phyloP scores from a whole-genome alignment of 352 stramenopile species.

The Pythium chondricola region DNA sequence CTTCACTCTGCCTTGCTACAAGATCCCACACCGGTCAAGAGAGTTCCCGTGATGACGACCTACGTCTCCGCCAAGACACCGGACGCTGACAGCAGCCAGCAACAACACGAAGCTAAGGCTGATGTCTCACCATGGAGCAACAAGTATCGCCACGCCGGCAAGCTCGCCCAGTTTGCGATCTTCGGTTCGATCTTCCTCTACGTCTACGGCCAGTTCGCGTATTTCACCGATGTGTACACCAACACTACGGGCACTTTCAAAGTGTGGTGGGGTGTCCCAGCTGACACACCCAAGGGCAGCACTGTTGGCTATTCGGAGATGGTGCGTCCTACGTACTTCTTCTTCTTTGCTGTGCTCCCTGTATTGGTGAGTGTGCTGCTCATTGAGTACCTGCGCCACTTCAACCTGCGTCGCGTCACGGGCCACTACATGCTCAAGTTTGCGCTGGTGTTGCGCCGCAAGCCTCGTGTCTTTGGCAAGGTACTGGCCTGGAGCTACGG shows the following conservation, averaged over 20 bases:
- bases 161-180: slow-evolving; percentile 24
- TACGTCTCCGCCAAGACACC: no score
- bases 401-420: slow-evolving; percentile 30
- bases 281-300: slow-evolving; percentile 2
- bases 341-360: slow-evolving; percentile 33
- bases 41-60: no score
- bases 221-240: slow-evolving; percentile 19
- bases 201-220: slow-evolving; percentile 24
- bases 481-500: slow-evolving; percentile 30
- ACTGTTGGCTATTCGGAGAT: slow-evolving; percentile 33
- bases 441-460: slow-evolving; percentile 33
- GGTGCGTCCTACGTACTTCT: slow-evolving; percentile 45
- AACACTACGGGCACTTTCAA: slow-evolving; percentile 8
- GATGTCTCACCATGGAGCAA: no score
- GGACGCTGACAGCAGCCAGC: no score
- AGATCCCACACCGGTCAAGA: no score
- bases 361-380: slow-evolving; percentile 31
- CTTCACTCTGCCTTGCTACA: no score
- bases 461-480: slow-evolving; percentile 21
- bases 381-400: slow-evolving; percentile 29
- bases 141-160: slow-evolving; percentile 10
- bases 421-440: slow-evolving; percentile 24
- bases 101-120: no score
- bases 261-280: slow-evolving; percentile 29
- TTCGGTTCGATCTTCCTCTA: slow-evolving; percentile 24